phyloP scores from a whole-genome alignment of 371 early-diverging fungal genomes.

The Actinomortierella wolfii region DNA sequence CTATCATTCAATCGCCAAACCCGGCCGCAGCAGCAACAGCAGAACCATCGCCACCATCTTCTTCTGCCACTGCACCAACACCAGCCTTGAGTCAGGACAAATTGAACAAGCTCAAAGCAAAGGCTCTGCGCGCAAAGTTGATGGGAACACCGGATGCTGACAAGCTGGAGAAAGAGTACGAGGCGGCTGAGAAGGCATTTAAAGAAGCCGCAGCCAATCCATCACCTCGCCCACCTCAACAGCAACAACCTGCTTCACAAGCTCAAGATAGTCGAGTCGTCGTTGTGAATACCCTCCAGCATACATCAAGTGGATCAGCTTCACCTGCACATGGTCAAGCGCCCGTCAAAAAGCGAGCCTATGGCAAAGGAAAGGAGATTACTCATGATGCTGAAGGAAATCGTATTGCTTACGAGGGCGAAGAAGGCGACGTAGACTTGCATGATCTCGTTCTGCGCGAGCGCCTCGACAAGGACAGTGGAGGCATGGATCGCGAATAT shows the following conservation, averaged over 20 bases:
- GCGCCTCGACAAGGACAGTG: slow-evolving; percentile 56
- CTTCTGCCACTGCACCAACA: slow-evolving; percentile 26
- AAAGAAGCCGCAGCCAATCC: slow-evolving; percentile 13
- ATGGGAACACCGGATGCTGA: slow-evolving; percentile 68
- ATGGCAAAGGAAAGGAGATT: slow-evolving; percentile 46
- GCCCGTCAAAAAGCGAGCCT: slow-evolving; percentile 38
- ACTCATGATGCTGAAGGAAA: slow-evolving; percentile 67
- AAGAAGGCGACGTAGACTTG: slow-evolving; percentile 59
- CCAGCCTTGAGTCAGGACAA: slow-evolving; percentile 62
- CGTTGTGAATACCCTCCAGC: slow-evolving; percentile 27
- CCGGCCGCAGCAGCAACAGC: slow-evolving; percentile 14
- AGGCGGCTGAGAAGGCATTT: slow-evolving; percentile 49
- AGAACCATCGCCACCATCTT: slow-evolving; percentile 15
- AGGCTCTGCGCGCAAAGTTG: slow-evolving; percentile 80
- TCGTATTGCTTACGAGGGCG: slow-evolving; percentile 58
- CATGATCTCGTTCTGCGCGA: slow-evolving; percentile 73
- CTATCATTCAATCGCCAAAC: slow-evolving; percentile 17
- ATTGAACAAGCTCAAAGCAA: slow-evolving; percentile 86
- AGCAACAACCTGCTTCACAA: background rate
- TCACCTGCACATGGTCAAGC: slow-evolving; percentile 36
- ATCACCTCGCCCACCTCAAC: background rate
- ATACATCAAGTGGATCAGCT: slow-evolving; percentile 23
- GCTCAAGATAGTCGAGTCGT: slow-evolving; percentile 13
- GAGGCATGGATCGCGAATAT: slow-evolving; percentile 69
- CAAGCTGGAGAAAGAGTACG: slow-evolving; percentile 73